Percentiles rank a stretch among this genome's conserved stretches.
phyloP scores from a whole-genome alignment of 1,284 basidiomycete genomes.

The Ganoderma lucidum region DNA sequence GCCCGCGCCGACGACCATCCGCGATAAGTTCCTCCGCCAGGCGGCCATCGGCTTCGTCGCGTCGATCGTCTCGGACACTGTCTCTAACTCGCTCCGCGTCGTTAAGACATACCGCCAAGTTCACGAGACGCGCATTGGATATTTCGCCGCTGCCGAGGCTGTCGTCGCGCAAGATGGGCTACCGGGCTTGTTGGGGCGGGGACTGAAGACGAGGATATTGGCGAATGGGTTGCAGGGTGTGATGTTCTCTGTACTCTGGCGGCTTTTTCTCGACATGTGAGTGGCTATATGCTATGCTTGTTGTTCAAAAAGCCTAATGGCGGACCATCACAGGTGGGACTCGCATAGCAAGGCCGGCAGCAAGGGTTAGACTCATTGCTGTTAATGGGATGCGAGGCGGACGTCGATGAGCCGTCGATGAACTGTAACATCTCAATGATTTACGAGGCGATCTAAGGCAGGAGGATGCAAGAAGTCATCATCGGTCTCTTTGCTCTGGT shows the following conservation, averaged over 20 bases:
- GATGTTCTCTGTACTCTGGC: conserved; percentile 88
- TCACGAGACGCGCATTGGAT: conserved; percentile 68
- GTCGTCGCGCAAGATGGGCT: conserved; percentile 74
- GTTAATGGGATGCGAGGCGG: too few species aligned
- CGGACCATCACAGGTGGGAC: too few species aligned
- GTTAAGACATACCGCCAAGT: conserved; percentile 94
- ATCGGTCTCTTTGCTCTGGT: too few species aligned
- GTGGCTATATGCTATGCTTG: too few species aligned
- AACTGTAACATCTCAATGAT: too few species aligned
- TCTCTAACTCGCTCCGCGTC: conserved; percentile 88
- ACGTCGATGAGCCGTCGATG: too few species aligned
- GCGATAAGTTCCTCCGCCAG: conserved; percentile 73
- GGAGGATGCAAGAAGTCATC: too few species aligned
- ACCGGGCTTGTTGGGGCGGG: conserved; percentile 78
- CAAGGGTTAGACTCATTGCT: too few species aligned
- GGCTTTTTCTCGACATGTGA: conserved; percentile 72
- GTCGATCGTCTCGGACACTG: conserved; percentile 81
- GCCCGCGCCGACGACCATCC: conserved; percentile 61
- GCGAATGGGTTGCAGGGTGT: conserved; percentile 89
- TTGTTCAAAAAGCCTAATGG: too few species aligned
- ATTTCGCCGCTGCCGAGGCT: conserved; percentile 70
- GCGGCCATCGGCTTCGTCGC: conserved; percentile 90
- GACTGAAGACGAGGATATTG: conserved; percentile 83
- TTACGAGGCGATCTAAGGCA: too few species aligned
- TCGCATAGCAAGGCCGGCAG: too few species aligned